phyloP scores from a whole-genome alignment of 179 eudicot species.

The Vitellaria paradoxa region DNA sequence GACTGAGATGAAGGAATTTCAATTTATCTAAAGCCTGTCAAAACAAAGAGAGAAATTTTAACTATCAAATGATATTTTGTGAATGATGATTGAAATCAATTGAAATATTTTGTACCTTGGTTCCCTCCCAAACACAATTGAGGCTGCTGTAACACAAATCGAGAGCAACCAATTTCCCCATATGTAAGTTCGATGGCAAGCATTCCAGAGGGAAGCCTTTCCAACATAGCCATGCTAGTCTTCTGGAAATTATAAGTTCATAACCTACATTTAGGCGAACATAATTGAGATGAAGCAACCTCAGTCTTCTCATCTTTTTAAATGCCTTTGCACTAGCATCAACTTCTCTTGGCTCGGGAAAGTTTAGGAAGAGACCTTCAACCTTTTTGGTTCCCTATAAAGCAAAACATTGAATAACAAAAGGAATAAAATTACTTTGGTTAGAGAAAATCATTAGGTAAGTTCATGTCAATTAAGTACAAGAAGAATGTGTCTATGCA shows the following conservation, averaged over 20 bases:
- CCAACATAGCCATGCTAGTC: slow-evolving; percentile 6
- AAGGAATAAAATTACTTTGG: too few species aligned
- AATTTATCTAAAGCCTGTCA: not conserved
- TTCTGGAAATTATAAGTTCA: not conserved
- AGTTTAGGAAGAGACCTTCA: too few species aligned
- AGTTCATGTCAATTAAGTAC: too few species aligned
- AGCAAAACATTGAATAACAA: too few species aligned
- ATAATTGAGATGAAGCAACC: slow-evolving; percentile 8
- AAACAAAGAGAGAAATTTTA: not conserved
- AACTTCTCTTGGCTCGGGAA: not conserved
- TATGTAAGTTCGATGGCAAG: not conserved
- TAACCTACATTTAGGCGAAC: not conserved
- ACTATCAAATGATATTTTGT: not conserved
- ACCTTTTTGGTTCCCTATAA: too few species aligned
- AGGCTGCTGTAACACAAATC: not conserved
- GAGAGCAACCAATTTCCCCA: not conserved
- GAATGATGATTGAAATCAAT: not conserved
- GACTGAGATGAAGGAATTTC: not conserved
- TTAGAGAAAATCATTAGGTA: too few species aligned
- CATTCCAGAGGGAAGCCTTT: not conserved
- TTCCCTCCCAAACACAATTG: not conserved
- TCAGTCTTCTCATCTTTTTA: not conserved
- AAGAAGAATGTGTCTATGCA: too few species aligned
- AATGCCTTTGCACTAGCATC: not conserved
- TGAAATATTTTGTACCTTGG: not conserved